A percentile compares a stretch with the other conserved stretches of the same genome.
These are phyloP conservation scores for Hypoxylon perforatum DNA, from an alignment of 495 filamentous ascomycete species.

Conservation along the genomic window DNA sequence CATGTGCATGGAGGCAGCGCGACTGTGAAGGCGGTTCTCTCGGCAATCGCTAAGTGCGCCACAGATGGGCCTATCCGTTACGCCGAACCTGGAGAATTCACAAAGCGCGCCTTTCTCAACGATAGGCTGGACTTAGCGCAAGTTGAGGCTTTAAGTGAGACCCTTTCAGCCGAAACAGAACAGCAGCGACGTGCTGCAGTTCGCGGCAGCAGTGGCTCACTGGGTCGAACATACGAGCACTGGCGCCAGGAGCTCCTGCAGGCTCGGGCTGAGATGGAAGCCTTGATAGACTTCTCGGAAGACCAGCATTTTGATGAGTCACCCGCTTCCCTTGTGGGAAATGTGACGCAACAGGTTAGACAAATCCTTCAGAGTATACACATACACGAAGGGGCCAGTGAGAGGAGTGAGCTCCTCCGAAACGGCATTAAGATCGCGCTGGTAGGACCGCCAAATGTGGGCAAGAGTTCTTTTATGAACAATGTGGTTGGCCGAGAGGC, in stretches of 20 bases:
- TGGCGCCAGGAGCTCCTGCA: slow-evolving; percentile 84
- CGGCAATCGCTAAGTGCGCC: slow-evolving; percentile 70
- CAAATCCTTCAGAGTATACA: slow-evolving; percentile 69
- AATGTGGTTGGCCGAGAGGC: slow-evolving; percentile 91
- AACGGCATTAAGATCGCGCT: slow-evolving; percentile 88
- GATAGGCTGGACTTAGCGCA: slow-evolving; percentile 88
- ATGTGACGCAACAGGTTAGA: slow-evolving; percentile 72
- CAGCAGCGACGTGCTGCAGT: slow-evolving; percentile 90
- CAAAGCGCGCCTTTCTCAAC: slow-evolving; percentile 90
- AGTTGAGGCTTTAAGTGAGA: slow-evolving; percentile 90
- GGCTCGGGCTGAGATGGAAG: slow-evolving; percentile 91
- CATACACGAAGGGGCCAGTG: slow-evolving; percentile 77
- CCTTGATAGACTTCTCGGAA: slow-evolving; percentile 95
- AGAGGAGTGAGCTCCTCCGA: slow-evolving; percentile 84
- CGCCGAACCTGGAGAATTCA: slow-evolving; percentile 96
- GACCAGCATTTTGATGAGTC: slow-evolving; percentile 97
- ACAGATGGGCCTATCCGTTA: slow-evolving; percentile 71
- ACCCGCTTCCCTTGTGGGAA: slow-evolving; percentile 73
- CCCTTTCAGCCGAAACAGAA: slow-evolving; percentile 87
- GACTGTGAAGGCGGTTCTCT: slow-evolving; percentile 84
- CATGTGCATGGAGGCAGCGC: slow-evolving; percentile 95
- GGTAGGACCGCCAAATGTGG: slow-evolving; percentile 91
- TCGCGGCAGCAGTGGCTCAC: slow-evolving; percentile 73
- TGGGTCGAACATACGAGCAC: slow-evolving; percentile 82
- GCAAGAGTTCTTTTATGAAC: slow-evolving; percentile 95